phyloP scores from a whole-genome alignment of 495 filamentous ascomycete genomes.

The Hypoxylon fragiforme region DNA sequence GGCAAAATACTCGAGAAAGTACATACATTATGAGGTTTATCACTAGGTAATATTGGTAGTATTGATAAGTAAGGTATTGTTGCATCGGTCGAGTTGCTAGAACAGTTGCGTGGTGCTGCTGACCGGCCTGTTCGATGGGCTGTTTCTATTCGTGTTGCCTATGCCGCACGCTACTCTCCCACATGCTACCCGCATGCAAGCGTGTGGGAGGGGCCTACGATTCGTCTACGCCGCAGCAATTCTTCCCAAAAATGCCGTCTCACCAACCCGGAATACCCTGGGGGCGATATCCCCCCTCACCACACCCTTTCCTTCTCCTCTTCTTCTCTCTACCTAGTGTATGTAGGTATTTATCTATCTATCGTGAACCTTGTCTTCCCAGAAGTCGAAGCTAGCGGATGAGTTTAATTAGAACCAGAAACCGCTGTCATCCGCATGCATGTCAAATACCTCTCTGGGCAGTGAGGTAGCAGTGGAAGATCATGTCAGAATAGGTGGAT shows the following conservation, averaged over 20 bases:
- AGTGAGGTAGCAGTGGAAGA: slow-evolving; percentile 11
- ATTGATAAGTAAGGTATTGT: no score
- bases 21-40: no score
- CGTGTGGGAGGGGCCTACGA: slow-evolving; percentile 10
- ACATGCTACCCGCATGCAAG: slow-evolving; percentile 32
- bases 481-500: slow-evolving; percentile 1
- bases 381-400: slow-evolving; percentile 15
- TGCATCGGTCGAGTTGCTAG: slow-evolving; percentile 7
- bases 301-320: neutral
- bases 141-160: slow-evolving; percentile 33
- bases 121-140: slow-evolving; percentile 19
- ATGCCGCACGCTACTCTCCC: slow-evolving; percentile 28
- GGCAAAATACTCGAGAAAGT: no score
- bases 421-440: slow-evolving; percentile 11
- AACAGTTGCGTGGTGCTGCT: slow-evolving; percentile 28
- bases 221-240: slow-evolving; percentile 30
- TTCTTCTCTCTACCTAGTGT: neutral
- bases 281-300: neutral
- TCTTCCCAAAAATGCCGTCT: slow-evolving; percentile 16
- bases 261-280: slow-evolving; percentile 11
- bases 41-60: no score
- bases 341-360: neutral
- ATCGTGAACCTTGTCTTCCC: slow-evolving; percentile 1
- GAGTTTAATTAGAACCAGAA: slow-evolving; percentile 25
- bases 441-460: slow-evolving; percentile 17